Evolutionary conservation across 768 basidiomycete genomes (phyloP), one percentile per base, ranked within the genome.

Genomic region (Candolleomyces aberdarensis): DNA sequence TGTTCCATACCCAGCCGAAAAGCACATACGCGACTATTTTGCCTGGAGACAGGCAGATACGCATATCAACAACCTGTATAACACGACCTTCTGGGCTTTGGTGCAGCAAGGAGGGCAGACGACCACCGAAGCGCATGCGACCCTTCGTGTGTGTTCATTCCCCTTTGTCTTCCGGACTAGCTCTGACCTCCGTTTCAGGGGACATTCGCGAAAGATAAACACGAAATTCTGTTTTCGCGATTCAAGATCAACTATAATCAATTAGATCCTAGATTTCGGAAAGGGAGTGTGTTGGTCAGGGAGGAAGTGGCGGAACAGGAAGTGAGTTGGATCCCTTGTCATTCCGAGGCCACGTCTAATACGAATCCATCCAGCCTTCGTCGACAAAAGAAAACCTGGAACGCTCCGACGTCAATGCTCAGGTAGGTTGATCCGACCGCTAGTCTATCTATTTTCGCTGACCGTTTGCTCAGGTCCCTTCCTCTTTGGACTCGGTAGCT

Each of bases 1-100:
- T 51, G 83, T 95, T 0, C 70, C 91, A 15, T 98, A 98, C 73
- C 94, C 96, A 0, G 77, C 79, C 0, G 80, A 79, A 39, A 80
- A 78, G 56, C 85, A 89, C 63, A 79, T 96, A 9, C 83, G 87
- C 8, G 97, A 99, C 72, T 99, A 99, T 71, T 96, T 98, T 70
- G 76, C 92, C 0, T 99, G 97, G 97, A 77, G 97, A 61, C 97
- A 98, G 72, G 91, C 89, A 0, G 96, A 98, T 70, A 96, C 97
- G 0, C 97, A 99, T 70, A 90, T 98, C 70, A 99, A 99, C 70
- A 99, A 99, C 71, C 76, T 99, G 22, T 96, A 98, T 76, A 99
- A 99, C 69, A 98, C 97, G 0, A 79, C 78, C 0, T 99, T 98
- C 69, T 98, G 96, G 97, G 91, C 94, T 0, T 83, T 99, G 39